Base-by-base conservation (phyloP, 2,329 filamentous ascomycete genomes). In the Nemania sp. region DNA sequence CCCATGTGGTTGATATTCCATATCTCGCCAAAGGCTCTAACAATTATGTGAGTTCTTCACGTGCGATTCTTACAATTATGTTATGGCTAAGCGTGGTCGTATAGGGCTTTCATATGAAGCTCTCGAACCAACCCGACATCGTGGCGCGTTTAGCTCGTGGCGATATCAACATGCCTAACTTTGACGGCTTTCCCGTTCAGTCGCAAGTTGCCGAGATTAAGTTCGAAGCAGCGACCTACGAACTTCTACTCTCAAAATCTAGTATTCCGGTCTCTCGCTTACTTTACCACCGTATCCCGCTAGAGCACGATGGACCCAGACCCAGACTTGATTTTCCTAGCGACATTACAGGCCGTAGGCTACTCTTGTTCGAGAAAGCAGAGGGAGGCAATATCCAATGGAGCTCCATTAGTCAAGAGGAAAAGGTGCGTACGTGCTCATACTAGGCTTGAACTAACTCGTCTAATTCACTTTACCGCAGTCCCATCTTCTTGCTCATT, bases 161-260 rank as follows among this genome's bases (percentile, higher is more conserved):
- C 54, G 54, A 57, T 29, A 24, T 57, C 22, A 57, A 57, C 22
- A 57, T 57, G 54, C 54, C 38, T 18, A 11, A 57, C 35, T 57
- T 43, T 57, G 54, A 57, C 13, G 54, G 54, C 54, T 57, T 57
- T 38, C 35, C 54, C 11, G 45, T 57, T 29, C 35, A 57, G 13
- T 22, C 27, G 22, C 54, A 55, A 57, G 38, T 57, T 45, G 35
- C 54, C 22, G 54, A 57, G 35, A 38, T 45, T 32, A 45, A 57
- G n/a, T 57, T 57, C 15, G 54, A 57, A 38, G 38, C 35, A 2
- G 54, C 5, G 35, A 32, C 41, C 35, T 57, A 57, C 15, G 38
- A 57, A 38, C 54, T 43, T 22, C 22, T 57, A 38, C 54, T 6
- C 3, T 45, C 35, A 45, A 38, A 45, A 7, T 38, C 54, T 1